Percentiles rank a stretch among this genome's conserved stretches.
Conservation (phyloP, 2,329 filamentous ascomycete species). For the Pseudovirgaria hyperparasitica region DNA sequence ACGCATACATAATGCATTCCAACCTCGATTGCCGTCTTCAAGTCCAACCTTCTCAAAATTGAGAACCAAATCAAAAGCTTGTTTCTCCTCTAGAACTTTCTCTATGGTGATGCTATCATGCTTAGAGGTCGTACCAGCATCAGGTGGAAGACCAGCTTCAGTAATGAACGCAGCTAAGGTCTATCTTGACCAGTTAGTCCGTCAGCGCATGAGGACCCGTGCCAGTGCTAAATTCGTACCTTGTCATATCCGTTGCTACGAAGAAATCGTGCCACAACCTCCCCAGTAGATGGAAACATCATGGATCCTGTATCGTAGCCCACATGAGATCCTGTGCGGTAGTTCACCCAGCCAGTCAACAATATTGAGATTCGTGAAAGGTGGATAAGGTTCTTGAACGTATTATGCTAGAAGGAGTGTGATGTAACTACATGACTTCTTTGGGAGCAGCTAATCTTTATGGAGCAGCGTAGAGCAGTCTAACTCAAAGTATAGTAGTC, state of each 20-base stretch:
- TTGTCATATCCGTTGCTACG: constrained; percentile 27
- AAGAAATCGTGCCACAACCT: constrained; percentile 30
- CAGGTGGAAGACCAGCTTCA: constrained; percentile 40
- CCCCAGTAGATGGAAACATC: constrained; percentile 25
- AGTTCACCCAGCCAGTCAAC: too few relatives aligned
- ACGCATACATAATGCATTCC: constrained; percentile 34
- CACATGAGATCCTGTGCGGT: too few relatives aligned
- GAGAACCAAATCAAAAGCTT: constrained; percentile 40
- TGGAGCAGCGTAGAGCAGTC: too few relatives aligned
- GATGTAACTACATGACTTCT: too few relatives aligned
- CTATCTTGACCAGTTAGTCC: constrained; percentile 17
- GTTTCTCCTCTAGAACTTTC: constrained; percentile 48
- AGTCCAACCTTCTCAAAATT: constrained; percentile 42
- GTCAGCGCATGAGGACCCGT: constrained; percentile 1
- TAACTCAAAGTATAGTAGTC: too few relatives aligned
- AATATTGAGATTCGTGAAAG: too few relatives aligned
- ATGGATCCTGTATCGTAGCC: too few relatives aligned
- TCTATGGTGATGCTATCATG: constrained; percentile 45
- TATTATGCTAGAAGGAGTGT: too few relatives aligned
- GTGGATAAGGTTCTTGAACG: too few relatives aligned
- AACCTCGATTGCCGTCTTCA: constrained; percentile 29
- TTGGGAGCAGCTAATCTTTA: too few relatives aligned
- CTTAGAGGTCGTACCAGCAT: constrained; percentile 31
- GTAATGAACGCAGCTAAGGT: constrained; percentile 45
- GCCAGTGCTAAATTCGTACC: constrained; percentile 14